Evolutionary conservation across 768 basidiomycete species (phyloP).

Genomic region (Amylocystis lapponica): DNA sequence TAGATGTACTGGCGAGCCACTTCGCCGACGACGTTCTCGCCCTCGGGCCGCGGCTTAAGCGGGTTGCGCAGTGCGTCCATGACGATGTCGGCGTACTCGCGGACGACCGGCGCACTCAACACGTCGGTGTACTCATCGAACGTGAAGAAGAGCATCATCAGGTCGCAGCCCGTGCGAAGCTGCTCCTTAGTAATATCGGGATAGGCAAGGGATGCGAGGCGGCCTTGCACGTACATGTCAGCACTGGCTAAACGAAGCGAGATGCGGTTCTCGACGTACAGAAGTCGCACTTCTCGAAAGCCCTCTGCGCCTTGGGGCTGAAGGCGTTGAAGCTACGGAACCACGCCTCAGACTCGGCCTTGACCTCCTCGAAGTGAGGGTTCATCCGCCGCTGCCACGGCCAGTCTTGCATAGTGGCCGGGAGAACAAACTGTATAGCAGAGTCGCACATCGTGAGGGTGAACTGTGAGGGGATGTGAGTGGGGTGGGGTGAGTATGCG

Average conservation of each 20-base stretch:
- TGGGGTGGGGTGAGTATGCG: neutral
- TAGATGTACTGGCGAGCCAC: constrained; percentile 17
- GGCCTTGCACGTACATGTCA: too few species aligned
- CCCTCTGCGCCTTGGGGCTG: constrained; percentile 16
- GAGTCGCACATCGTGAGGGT: neutral
- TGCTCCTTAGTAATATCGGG: constrained; percentile 5
- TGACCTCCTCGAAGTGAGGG: constrained; percentile 20
- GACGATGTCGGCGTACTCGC: constrained; percentile 13
- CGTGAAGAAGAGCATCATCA: constrained; percentile 25
- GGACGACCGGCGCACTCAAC: constrained; percentile 1
- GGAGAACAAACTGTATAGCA: constrained; percentile 11
- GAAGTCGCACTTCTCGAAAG: constrained; percentile 24
- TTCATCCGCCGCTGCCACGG: constrained; percentile 26
- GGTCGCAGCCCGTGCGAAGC: constrained; percentile 12
- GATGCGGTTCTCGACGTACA: neutral
- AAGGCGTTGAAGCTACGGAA: constrained; percentile 21
- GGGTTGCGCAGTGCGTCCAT: constrained; percentile 22
- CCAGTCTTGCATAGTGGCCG: constrained; percentile 24
- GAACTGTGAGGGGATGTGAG: neutral
- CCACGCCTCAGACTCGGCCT: constrained; percentile 24
- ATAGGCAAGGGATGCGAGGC: constrained; percentile 9
- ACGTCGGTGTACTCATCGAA: constrained; percentile 23
- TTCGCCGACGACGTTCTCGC: constrained; percentile 17
- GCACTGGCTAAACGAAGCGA: neutral
- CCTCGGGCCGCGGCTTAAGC: constrained; percentile 12